Evolutionary conservation across 2,329 filamentous ascomycete genomes (phyloP).

Genomic region (Hypoxylon sp.): DNA sequence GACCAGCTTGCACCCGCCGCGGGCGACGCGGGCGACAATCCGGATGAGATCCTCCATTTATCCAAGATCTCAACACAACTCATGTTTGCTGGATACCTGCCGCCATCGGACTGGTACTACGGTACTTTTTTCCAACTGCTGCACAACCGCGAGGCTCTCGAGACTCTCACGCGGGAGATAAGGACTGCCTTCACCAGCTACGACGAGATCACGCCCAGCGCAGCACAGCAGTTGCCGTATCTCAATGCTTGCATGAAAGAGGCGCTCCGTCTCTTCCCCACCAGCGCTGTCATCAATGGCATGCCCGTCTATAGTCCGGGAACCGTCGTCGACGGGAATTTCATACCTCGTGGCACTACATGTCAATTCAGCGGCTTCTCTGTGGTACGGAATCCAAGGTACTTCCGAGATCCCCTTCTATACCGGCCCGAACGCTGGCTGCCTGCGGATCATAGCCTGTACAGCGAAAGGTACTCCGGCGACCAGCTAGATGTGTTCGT

Average conservation of each 20-base stretch:
- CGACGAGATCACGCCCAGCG: slow-evolving; percentile 36
- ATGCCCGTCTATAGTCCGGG: slow-evolving; percentile 39
- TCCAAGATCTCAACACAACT: slow-evolving; percentile 42
- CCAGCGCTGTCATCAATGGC: slow-evolving; percentile 41
- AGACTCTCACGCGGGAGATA: slow-evolving; percentile 32
- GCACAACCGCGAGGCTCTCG: slow-evolving; percentile 20
- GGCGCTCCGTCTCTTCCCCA: slow-evolving; percentile 51
- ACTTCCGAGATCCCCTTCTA: slow-evolving; percentile 15
- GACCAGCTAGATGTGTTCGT: slow-evolving; percentile 20
- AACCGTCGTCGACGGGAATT: slow-evolving; percentile 35
- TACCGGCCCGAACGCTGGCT: slow-evolving; percentile 30
- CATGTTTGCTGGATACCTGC: slow-evolving; percentile 44
- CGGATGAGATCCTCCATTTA: slow-evolving; percentile 39
- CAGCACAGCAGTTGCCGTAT: slow-evolving; percentile 43
- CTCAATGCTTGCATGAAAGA: slow-evolving; percentile 53
- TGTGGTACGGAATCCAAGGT: not conserved
- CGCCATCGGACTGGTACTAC: slow-evolving; percentile 25
- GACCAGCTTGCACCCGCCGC: slow-evolving; percentile 41
- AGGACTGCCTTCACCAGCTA: slow-evolving; percentile 28
- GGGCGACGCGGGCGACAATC: slow-evolving; percentile 17
- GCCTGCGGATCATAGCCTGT: slow-evolving; percentile 4
- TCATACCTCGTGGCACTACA: not conserved
- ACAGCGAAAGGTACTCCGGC: slow-evolving; percentile 11
- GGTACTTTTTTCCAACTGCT: slow-evolving; percentile 36
- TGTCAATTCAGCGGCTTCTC: slow-evolving; percentile 11